phyloP scores from a whole-genome alignment of 805 yeast genomes.

The Isabelozyma gotoi region DNA sequence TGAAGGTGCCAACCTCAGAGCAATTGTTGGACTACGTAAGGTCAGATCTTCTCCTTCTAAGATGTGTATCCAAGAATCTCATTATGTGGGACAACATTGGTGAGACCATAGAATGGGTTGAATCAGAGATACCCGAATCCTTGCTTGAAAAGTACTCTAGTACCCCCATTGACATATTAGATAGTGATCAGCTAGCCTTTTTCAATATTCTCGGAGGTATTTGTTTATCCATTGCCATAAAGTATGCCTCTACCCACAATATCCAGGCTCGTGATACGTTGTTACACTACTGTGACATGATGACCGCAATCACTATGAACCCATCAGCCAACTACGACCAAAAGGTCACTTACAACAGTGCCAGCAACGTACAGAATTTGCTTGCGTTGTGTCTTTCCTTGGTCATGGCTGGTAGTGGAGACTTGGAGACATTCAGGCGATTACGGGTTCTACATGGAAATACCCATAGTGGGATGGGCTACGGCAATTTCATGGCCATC shows the following conservation, averaged over 20 bases:
- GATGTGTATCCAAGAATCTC: conserved; percentile 63
- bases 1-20: conserved; percentile 58
- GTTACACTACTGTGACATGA: conserved; percentile 52
- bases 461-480: conserved; percentile 45
- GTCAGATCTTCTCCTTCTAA: conserved; percentile 71
- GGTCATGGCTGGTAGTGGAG: conserved; percentile 91
- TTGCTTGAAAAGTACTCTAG: conserved; percentile 31
- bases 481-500: conserved; percentile 73
- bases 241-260: conserved; percentile 70
- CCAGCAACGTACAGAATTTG: conserved; percentile 55
- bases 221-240: conserved; percentile 71
- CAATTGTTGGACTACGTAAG: conserved; percentile 67
- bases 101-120: conserved; percentile 53
- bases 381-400: conserved; percentile 65
- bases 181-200: conserved; percentile 61
- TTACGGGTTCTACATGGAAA: conserved; percentile 68
- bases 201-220: conserved; percentile 73
- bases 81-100: conserved; percentile 72
- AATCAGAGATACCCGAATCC: conserved; percentile 51
- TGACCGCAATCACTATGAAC: conserved; percentile 42
- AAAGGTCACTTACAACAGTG: conserved; percentile 52
- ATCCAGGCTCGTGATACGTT: conserved; percentile 53
- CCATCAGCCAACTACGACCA: conserved; percentile 56
- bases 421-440: conserved; percentile 72
- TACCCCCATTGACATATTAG: conserved; percentile 27